Base-by-base conservation (phyloP, 768 basidiomycete genomes). In the Hirschioporus abietinus region DNA sequence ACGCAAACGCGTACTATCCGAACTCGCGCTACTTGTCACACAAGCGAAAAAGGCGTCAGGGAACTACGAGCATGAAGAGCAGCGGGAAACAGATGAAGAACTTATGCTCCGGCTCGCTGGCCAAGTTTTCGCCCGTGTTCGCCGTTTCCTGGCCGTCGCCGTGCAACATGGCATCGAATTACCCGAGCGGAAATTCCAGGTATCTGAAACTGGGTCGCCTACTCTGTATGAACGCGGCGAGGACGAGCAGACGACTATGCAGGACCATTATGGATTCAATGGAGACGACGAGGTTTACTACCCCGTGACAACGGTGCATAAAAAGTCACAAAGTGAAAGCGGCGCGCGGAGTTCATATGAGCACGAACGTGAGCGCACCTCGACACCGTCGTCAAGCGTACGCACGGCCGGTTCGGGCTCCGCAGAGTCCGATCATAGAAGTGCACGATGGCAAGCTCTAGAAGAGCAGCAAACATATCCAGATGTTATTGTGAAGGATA, bases 51-150 rank as follows among this genome's bases (percentile, higher is more conserved):
- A 81, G 67, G 88, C 87, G 0, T 88, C 84, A 52, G 36, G 67
- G 1, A 86, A 86, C 26, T 83, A 80, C 17, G 76, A 74, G 18
- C 69, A 79, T 0, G 80, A 83, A 12, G 81, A 81, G 24, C 80
- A 79, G 67, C 83, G 84, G 36, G 80, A 80, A 25, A 69, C 78
- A 25, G 90, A 93, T 72, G 84, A 90, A 17, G 85, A 89, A 64
- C 81, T 80, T 26, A 95, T 97, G 94, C 82, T 96, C 26, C 85
- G 87, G 34, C 82, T 92, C 10, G 91, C 90, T 1, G 87, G 91
- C 15, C 88, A 90, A 69, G 91, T 96, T 1, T 92, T 95, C 71
- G 87, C 85, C 25, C 88, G 86, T 72, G 89, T 96, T 17, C 84
- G 90, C 64, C 82, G 86, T 9, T 96, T 99, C 75, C 78, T 99